Evolutionary conservation across 2,329 filamentous ascomycete genomes (phyloP).

Genomic region (Cyphellophora europaea): DNA sequence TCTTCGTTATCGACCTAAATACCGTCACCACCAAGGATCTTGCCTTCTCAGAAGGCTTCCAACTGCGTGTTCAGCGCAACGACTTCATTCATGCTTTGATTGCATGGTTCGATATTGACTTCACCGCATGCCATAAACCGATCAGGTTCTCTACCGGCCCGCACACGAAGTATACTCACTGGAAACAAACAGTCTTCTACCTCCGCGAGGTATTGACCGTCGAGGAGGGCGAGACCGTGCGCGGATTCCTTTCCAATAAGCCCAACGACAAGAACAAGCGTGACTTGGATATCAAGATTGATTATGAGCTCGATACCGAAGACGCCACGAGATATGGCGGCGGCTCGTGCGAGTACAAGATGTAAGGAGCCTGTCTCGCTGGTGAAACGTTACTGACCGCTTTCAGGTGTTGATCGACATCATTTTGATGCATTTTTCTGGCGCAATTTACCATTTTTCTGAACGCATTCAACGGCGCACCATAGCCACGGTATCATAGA

Average conservation of each 20-base stretch:
- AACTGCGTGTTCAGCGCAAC: conserved; percentile 66
- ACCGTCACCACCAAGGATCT: conserved; percentile 77
- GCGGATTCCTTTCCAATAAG: conserved; percentile 66
- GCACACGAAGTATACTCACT: conserved; percentile 98
- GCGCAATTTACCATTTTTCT: background rate
- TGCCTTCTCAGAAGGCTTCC: conserved; percentile 71
- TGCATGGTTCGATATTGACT: conserved; percentile 99
- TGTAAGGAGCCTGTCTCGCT: conserved; percentile 24
- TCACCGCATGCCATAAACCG: conserved; percentile 95
- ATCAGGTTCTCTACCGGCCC: conserved; percentile 95
- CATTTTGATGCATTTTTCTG: conserved; percentile 1
- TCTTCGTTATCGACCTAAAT: conserved; percentile 88
- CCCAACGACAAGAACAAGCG: conserved; percentile 91
- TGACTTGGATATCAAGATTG: conserved; percentile 83
- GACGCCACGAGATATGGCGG: conserved; percentile 60
- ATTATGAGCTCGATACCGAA: conserved; percentile 69
- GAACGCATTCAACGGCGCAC: too few species aligned
- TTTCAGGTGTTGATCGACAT: conserved; percentile 11
- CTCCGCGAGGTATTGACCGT: conserved; percentile 87
- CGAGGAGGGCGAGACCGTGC: conserved; percentile 72
- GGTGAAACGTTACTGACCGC: conserved; percentile 2
- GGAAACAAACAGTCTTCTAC: conserved; percentile 99
- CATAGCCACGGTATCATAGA: too few species aligned
- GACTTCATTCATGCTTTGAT: conserved; percentile 96
- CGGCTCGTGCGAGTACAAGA: conserved; percentile 71